Evolutionary conservation across 768 basidiomycete species (phyloP), one percentile per base, ranked within the genome.

Genomic region (Porphyrellus cyaneotinctus): DNA sequence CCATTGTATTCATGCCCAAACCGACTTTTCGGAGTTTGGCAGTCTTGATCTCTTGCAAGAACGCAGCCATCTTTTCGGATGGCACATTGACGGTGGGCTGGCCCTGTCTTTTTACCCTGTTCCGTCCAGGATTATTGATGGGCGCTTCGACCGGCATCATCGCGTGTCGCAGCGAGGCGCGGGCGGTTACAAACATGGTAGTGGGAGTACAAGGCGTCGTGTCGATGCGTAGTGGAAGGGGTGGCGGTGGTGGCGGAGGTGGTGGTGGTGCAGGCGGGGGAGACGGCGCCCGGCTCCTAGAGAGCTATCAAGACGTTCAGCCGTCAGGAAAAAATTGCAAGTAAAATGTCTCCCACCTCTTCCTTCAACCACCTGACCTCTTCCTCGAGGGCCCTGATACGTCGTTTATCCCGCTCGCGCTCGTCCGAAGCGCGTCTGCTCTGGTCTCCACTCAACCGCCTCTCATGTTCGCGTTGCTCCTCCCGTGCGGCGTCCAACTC

Each of bases 31-130:
- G 78, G 46, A 91, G 61, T 43, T 84, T 75, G 23, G 83, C 85
- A 1, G 79, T 85, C 74, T 89, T 91, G 77, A 91, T 83, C 66
- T 91, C 89, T 7, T 72, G 83, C 56, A 91, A 68, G 61, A 91
- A 91, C 1, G 84, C 87, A 0, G 85, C 85, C 86, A 91, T 89
- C 65, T 91, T 87, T 55, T 91, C 89, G 2, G 84, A 77, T 0
- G 87, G 78, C 11, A 91, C 75, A n/a, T 85, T 85, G 12, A 90
- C 74, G 0, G 85, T 82, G 0, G 88, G 84, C 52, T 80, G 78
- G 8, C 84, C 85, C 14, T 77, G 66, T 47, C 80, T 79, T 49
- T 62, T 71, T 32, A 66, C 51, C 33, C 73, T 75, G 1, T 63
- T 56, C 6, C 50, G 51, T 14, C 69, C 58, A 6, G 68, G 75